phyloP scores from a whole-genome alignment of 179 eudicot species.

The Spinacia oleracea region DNA sequence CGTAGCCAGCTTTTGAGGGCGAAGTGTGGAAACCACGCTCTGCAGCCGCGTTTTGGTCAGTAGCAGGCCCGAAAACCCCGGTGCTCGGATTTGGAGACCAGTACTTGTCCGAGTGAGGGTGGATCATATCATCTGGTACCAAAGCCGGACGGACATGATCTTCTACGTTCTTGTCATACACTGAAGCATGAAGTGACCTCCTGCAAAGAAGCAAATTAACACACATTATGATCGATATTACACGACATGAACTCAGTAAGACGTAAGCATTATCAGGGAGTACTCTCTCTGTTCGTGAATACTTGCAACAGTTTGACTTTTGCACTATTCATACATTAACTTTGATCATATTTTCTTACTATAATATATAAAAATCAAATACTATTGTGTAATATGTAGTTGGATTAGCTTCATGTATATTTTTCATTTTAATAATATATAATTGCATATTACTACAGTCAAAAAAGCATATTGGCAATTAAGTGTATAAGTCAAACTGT shows the following conservation, averaged over 20 bases:
- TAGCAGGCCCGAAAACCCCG: slow-evolving; percentile 77
- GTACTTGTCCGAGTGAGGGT: slow-evolving; percentile 53
- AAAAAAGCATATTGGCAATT: no score
- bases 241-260: not conserved
- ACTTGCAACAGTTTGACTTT: no score
- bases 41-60: slow-evolving; percentile 32
- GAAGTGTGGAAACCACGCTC: slow-evolving; percentile 28
- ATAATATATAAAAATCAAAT: no score
- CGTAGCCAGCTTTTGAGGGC: slow-evolving; percentile 27
- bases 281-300: no score
- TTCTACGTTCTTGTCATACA: slow-evolving; percentile 77
- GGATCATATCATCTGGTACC: slow-evolving; percentile 67
- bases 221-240: slow-evolving; percentile 5
- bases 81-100: slow-evolving; percentile 88
- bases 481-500: no score
- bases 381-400: no score
- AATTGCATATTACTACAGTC: no score
- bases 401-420: no score
- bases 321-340: no score
- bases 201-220: slow-evolving; percentile 39
- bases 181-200: slow-evolving; percentile 62
- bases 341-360: no score
- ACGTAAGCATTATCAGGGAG: no score
- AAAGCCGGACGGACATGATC: slow-evolving; percentile 50
- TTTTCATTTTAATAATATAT: no score